These are phyloP conservation scores for Trichosporon asahii DNA, from an alignment of 1,284 basidiomycete species.

Conservation along the genomic window DNA sequence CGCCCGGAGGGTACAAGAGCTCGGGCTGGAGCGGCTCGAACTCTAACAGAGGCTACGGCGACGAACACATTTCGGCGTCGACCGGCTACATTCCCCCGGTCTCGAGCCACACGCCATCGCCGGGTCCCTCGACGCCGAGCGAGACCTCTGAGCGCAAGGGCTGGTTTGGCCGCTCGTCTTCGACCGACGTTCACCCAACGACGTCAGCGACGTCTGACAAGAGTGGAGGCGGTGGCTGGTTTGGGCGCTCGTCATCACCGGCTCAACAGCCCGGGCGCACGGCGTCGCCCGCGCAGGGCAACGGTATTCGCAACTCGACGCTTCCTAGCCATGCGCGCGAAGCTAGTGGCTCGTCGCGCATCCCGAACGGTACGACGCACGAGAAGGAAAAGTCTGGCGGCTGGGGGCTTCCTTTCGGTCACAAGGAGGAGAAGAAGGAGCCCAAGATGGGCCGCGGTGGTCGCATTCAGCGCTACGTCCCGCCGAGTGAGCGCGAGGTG, in stretches of 20 bases:
- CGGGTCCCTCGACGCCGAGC: background rate
- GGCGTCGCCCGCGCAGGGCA: background rate
- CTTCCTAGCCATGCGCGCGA: background rate
- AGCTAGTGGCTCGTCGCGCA: background rate
- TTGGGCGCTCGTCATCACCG: background rate
- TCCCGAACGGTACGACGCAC: background rate
- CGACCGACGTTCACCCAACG: background rate
- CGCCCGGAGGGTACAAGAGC: constrained; percentile 4
- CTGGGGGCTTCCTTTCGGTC: background rate
- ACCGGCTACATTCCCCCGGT: background rate
- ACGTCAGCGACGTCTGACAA: background rate
- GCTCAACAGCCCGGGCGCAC: background rate
- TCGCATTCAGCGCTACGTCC: constrained; percentile 16
- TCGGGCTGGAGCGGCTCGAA: background rate
- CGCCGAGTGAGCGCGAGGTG: constrained; percentile 20
- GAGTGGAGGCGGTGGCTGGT: background rate
- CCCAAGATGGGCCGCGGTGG: background rate
- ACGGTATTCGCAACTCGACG: background rate
- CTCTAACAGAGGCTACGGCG: background rate
- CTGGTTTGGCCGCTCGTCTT: background rate
- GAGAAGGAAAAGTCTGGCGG: background rate
- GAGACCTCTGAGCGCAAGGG: background rate
- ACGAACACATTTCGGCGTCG: background rate
- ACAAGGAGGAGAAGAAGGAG: constrained; percentile 8
- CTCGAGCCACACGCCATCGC: background rate